Conservation (phyloP, 805 yeast genomes). For the Ogataea pini region DNA sequence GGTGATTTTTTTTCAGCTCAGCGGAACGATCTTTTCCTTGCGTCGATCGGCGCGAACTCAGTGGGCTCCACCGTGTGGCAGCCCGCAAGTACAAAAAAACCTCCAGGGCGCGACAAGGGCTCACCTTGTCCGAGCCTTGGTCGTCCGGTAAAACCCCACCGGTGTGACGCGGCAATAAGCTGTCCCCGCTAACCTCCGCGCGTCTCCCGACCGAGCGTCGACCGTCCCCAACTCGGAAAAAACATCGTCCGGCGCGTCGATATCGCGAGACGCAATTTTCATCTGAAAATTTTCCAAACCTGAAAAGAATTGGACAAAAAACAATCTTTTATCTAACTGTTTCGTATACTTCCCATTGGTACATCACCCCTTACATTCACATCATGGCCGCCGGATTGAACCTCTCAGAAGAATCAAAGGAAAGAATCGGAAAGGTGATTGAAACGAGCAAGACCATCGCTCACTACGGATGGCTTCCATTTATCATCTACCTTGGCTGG, state of each 20-base stretch:
- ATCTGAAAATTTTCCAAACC: not conserved
- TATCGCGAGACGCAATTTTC: not conserved
- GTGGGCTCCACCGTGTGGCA: too few species aligned
- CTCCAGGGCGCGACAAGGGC: too few species aligned
- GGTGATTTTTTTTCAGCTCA: conserved; percentile 18
- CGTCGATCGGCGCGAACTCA: conserved; percentile 7
- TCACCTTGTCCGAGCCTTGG: too few species aligned
- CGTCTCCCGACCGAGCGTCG: conserved; percentile 8
- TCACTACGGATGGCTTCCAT: conserved; percentile 97
- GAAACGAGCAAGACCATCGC: conserved; percentile 83
- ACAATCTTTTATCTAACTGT: too few species aligned
- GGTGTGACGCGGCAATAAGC: too few species aligned
- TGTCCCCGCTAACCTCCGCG: not conserved
- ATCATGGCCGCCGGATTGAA: conserved; percentile 39
- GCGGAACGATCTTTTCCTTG: conserved; percentile 29
- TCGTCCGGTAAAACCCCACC: too few species aligned
- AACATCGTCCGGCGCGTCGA: conserved; percentile 4
- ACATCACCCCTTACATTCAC: not conserved
- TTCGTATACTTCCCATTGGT: too few species aligned
- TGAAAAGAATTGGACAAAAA: not conserved
- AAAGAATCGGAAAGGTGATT: conserved; percentile 81
- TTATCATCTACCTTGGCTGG: conserved; percentile 90
- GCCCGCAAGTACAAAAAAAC: not conserved
- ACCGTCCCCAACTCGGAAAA: conserved; percentile 13
- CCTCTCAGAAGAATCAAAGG: conserved; percentile 57